phyloP scores from a whole-genome alignment of 148 eudicot species.

The Oxyria digyna region DNA sequence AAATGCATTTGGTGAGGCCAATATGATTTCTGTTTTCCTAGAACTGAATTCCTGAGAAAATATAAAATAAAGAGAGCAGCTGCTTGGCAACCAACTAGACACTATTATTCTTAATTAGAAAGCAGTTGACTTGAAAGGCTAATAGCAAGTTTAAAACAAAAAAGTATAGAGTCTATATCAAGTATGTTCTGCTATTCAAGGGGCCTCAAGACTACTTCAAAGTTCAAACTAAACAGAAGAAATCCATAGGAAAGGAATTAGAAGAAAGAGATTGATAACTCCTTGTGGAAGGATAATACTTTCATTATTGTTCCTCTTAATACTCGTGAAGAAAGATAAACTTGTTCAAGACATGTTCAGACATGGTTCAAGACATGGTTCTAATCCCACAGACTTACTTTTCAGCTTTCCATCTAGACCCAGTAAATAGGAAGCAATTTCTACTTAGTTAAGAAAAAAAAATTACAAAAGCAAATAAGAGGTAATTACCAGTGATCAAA shows the following conservation, averaged over 20 bases:
- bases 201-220: neutral
- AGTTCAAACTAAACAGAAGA: neutral
- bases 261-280: neutral
- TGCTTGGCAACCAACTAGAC: neutral
- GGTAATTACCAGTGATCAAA: too few species aligned
- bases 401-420: neutral
- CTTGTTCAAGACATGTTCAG: neutral
- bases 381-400: neutral
- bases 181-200: neutral
- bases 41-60: neutral
- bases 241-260: neutral
- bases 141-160: neutral
- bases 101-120: neutral
- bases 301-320: neutral
- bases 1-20: neutral
- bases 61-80: neutral
- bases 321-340: neutral
- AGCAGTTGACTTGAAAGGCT: neutral
- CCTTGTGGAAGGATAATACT: neutral
- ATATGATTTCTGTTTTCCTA: neutral
- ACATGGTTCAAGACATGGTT: neutral
- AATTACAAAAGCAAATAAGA: too few species aligned
- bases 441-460: too few species aligned
- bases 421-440: neutral
- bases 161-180: neutral